Evolutionary conservation across 202 grass and related monocot species (phyloP), one percentile per base, ranked within the genome.

Genomic region (Bolboschoenoplectus hybrid): DNA sequence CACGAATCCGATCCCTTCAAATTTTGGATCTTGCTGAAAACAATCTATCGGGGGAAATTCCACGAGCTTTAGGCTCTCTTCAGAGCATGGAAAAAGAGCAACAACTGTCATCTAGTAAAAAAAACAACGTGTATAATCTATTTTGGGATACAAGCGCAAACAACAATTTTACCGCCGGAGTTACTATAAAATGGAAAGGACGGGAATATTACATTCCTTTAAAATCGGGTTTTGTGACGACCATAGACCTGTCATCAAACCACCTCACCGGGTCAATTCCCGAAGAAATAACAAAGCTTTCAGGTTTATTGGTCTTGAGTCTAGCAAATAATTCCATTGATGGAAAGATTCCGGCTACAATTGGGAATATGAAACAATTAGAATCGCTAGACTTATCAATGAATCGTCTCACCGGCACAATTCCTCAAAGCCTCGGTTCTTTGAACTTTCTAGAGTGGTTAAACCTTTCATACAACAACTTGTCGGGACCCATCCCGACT

Each of bases 341-440:
- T 1, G 92, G 92, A 32, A 41, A 74, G 9, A 97, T 97, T 87
- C 92, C 95, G 66, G 17, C 9, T 90, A 77, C 92, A 82, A 70
- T 97, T 0, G 92, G 91, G 4, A 91, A 97, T 38, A 84, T 97
- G 67, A 11, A 2, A 45, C 63, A 79, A 56, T 76, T 97, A 39
- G 89, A 95, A 73, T 91, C 19, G 0, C 56, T 98, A 74, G 95
- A 97, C 90, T 46, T 97, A 71, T 91, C 91, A 76, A 92, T 90
- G 82, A 95, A 97, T 81, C 89, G 56, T 0, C 63, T 97, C 17
- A 88, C 85, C 0, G 88, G 85, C 64, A 10, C 4, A 0, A 95
- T 93, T 66, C 93, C 95, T 74, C 85, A 86, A 1, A 95, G 94
- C 85, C 84, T 97, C 0, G 65, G 17, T 39, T 89, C 90, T 7